phyloP scores from a whole-genome alignment of 257 asterid species.

The Solanum okadae region DNA sequence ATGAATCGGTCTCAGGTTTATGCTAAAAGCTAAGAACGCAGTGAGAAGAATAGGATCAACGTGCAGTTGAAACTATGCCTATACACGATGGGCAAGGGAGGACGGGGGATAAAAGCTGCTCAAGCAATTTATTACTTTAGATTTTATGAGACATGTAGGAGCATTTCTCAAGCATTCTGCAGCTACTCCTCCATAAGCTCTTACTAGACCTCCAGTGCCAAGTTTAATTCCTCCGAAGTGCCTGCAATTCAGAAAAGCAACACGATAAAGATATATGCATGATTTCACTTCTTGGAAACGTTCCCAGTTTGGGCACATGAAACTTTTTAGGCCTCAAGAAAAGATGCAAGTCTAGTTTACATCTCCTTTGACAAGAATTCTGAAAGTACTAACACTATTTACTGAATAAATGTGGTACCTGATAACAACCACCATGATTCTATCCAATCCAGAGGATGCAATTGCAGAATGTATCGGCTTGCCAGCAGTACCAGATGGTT shows the following conservation, averaged over 20 bases:
- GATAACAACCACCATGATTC: conserved; percentile 86
- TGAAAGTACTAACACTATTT: neutral
- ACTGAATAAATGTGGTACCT: conserved; percentile 25
- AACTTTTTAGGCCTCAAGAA: neutral
- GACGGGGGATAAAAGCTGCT: neutral
- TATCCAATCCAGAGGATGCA: conserved; percentile 73
- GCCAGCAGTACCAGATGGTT: conserved; percentile 98
- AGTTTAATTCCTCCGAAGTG: conserved; percentile 94
- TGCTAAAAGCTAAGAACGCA: neutral
- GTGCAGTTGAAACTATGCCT: neutral
- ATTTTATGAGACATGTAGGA: conserved; percentile 65
- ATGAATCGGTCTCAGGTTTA: neutral
- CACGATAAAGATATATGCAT: neutral
- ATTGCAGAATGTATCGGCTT: conserved; percentile 88
- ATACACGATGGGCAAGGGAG: neutral
- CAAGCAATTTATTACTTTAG: conserved; percentile 44
- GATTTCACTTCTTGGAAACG: neutral
- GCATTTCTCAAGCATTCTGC: conserved; percentile 81
- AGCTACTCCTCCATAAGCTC: conserved; percentile 96
- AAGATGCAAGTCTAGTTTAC: neutral
- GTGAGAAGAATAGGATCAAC: neutral
- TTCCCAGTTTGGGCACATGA: neutral
- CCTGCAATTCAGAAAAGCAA: conserved; percentile 22
- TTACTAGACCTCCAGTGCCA: conserved; percentile 95
- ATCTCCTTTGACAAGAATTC: neutral